Evolutionary conservation across 2,329 filamentous ascomycete species (phyloP), one percentile per base, ranked within the genome.

Genomic region (Sclerotinia sclerotiorum): DNA sequence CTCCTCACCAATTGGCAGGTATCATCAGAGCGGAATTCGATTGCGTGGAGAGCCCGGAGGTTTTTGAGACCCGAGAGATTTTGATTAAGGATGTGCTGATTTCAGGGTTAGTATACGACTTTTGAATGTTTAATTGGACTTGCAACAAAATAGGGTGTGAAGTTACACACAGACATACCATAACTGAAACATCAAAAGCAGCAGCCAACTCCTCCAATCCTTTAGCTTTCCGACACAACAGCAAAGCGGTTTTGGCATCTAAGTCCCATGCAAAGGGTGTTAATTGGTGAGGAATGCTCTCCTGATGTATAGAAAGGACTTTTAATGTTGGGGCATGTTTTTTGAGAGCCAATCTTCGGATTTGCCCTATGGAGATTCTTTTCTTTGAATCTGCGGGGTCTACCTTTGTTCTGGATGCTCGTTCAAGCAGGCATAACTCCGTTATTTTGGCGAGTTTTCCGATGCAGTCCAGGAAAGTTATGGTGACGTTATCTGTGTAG

Each of bases 401-500:
- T 0, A 84, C 82, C 67, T 84, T 83, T 67, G 83, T 79, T 72
- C 84, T 85, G 24, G 74, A 65, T 7, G 79, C 81, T 42, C 85
- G 80, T 76, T 90, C 86, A 39, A 89, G 77, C 72, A 90, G 76
- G 71, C 87, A 86, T 1, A 90, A 77, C 70, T 89, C 85, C n/a
- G 84, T 80, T 1, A 90, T 74, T 68, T 81, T 80, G 6, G 84
- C 77, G 2, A 89, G 80, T 67, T 85, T 81, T 3, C 81, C 80
- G 19, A 87, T 80, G 68, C 84, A 84, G 1, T 81, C 81, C 64
- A 90, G 75, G 68, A 90, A 88, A 0, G 80, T 76, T 1, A 77
- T 72, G 0, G 85, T 85, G 27, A 89, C 87, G 70, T 89, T 84
- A 74, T 90, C 88, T 0, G 87, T 89, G 72, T 85, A 86, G 67